These are phyloP conservation scores for Clohesyomyces aquaticus DNA, from an alignment of 495 filamentous ascomycete genomes.

Conservation along the genomic window DNA sequence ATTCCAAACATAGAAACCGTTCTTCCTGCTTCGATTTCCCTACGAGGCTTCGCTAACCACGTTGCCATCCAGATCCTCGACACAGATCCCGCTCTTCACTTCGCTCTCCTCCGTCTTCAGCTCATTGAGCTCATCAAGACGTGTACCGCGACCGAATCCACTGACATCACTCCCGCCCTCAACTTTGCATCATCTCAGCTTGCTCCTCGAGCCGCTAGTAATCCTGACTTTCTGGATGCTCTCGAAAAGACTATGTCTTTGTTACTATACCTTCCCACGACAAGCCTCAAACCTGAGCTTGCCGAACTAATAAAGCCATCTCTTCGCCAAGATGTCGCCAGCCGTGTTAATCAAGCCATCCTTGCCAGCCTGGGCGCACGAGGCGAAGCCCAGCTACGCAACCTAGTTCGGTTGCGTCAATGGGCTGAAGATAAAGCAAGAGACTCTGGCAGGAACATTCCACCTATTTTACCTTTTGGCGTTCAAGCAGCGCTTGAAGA, in stretches of 20 bases:
- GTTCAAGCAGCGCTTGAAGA: slow-evolving; percentile 47
- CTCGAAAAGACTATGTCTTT: slow-evolving; percentile 92
- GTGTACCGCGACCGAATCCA: slow-evolving; percentile 64
- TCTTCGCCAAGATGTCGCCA: slow-evolving; percentile 80
- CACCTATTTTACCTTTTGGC: slow-evolving; percentile 71
- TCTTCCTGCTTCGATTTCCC: slow-evolving; percentile 36
- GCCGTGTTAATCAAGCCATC: slow-evolving; percentile 84
- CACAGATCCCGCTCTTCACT: slow-evolving; percentile 80
- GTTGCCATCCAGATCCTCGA: slow-evolving; percentile 72
- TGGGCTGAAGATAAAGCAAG: slow-evolving; percentile 84
- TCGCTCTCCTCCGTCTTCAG: slow-evolving; percentile 86
- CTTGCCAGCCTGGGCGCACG: slow-evolving; percentile 69
- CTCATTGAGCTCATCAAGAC: slow-evolving; percentile 88
- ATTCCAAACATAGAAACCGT: slow-evolving; percentile 45
- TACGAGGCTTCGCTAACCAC: slow-evolving; percentile 9
- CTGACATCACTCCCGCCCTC: slow-evolving; percentile 80
- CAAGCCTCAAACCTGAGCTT: slow-evolving; percentile 75
- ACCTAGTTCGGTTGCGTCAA: slow-evolving; percentile 76
- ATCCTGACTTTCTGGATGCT: slow-evolving; percentile 79
- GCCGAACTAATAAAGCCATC: slow-evolving; percentile 75
- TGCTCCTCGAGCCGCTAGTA: slow-evolving; percentile 81
- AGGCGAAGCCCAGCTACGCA: slow-evolving; percentile 77
- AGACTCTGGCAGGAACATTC: slow-evolving; percentile 74
- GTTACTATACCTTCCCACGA: slow-evolving; percentile 74
- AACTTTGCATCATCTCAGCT: slow-evolving; percentile 86